Conservation (phyloP, 176 grass and related monocot genomes). For the Aegilops sharonensis region DNA sequence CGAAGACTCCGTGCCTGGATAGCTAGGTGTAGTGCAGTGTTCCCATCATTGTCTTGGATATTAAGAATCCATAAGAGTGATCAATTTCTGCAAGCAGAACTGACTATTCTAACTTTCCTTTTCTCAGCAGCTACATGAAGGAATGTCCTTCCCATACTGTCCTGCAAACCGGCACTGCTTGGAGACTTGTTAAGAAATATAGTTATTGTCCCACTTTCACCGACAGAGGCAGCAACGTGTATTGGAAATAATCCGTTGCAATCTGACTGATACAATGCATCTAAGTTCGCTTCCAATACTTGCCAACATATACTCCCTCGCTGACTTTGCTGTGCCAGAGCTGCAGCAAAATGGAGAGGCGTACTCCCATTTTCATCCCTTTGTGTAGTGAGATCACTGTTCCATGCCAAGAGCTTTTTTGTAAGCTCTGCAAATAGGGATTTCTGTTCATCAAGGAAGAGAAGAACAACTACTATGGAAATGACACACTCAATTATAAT, state of each 20-base stretch:
- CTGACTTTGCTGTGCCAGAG: neutral
- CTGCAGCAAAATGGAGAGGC: conserved; percentile 1
- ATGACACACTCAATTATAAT: neutral
- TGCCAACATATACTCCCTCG: conserved; percentile 4
- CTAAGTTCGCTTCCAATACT: conserved; percentile 1
- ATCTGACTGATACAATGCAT: conserved; percentile 2
- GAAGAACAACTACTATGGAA: neutral
- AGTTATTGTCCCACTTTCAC: neutral
- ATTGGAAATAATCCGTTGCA: neutral
- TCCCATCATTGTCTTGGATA: conserved; percentile 3
- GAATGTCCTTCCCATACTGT: conserved; percentile 10
- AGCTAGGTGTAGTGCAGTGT: conserved; percentile 10
- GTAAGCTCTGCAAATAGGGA: conserved; percentile 1
- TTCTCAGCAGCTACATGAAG: conserved; percentile 5
- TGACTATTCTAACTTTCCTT: neutral
- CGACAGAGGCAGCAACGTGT: neutral
- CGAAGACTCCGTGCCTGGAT: neutral
- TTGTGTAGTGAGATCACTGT: conserved; percentile 4
- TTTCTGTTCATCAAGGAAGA: neutral
- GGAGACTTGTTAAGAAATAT: neutral
- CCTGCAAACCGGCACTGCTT: neutral
- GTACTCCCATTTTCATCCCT: conserved; percentile 19
- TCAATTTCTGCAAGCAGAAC: neutral
- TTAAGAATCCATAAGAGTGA: conserved; percentile 13
- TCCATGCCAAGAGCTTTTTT: neutral